These are phyloP conservation scores for Aspergillus baeticus DNA, from an alignment of 495 filamentous ascomycete species.

Conservation along the genomic window DNA sequence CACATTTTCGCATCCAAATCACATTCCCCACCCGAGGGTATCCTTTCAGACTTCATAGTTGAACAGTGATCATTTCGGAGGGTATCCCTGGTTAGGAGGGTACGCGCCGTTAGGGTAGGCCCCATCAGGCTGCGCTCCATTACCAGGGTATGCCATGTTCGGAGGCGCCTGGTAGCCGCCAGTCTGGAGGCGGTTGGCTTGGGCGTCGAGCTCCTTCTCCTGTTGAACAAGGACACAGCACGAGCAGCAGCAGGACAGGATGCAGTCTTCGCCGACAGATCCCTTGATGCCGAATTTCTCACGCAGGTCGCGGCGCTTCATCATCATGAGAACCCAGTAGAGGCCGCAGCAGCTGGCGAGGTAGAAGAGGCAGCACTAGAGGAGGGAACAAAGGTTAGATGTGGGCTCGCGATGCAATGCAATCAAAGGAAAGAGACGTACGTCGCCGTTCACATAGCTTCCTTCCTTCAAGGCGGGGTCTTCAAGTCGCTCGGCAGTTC, in stretches of 20 bases:
- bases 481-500: slow-evolving; percentile 45
- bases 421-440: too few relatives aligned
- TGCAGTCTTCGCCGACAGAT: slow-evolving; percentile 48
- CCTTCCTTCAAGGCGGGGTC: slow-evolving; percentile 45
- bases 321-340: slow-evolving; percentile 43
- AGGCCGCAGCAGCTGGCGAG: slow-evolving; percentile 34
- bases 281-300: slow-evolving; percentile 54
- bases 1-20: too few relatives aligned
- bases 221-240: slow-evolving; percentile 55
- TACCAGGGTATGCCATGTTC: slow-evolving; percentile 11
- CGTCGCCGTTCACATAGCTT: slow-evolving; percentile 45
- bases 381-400: neutral
- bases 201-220: slow-evolving; percentile 49
- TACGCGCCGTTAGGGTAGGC: too few relatives aligned
- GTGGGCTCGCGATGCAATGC: too few relatives aligned
- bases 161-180: slow-evolving; percentile 21
- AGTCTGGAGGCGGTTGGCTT: slow-evolving; percentile 7
- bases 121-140: too few relatives aligned
- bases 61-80: too few relatives aligned
- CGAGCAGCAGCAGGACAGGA: slow-evolving; percentile 46
- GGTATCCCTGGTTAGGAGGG: too few relatives aligned
- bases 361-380: slow-evolving; percentile 21
- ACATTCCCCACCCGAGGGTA: too few relatives aligned
- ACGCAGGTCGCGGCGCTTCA: slow-evolving; percentile 55
- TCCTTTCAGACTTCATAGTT: too few relatives aligned